A percentile compares a stretch with the other conserved stretches of the same genome.
Conservation (phyloP, 1,139 yeast genomes). For the Debaryomyces coudertii region DNA sequence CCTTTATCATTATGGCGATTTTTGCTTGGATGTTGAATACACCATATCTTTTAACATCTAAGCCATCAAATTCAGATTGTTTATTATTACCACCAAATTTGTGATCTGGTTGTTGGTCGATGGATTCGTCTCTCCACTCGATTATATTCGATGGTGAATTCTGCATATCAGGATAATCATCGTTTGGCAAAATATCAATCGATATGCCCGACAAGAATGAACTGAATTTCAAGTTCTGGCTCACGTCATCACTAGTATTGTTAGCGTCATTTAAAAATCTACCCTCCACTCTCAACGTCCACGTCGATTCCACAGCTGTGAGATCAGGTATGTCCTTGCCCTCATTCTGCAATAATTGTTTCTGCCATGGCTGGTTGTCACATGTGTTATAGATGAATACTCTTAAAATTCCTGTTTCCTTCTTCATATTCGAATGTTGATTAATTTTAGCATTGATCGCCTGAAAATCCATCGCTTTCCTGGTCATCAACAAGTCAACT, state of each 20-base stretch:
- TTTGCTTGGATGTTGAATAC: slow-evolving; percentile 64
- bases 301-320: slow-evolving; percentile 51
- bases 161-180: slow-evolving; percentile 41
- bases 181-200: slow-evolving; percentile 64
- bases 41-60: slow-evolving; percentile 85
- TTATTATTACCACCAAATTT: slow-evolving; percentile 27
- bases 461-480: slow-evolving; percentile 84
- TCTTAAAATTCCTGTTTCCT: slow-evolving; percentile 63
- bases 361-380: slow-evolving; percentile 93
- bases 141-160: slow-evolving; percentile 38
- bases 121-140: slow-evolving; percentile 45
- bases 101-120: slow-evolving; percentile 13
- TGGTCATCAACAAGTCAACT: slow-evolving; percentile 77
- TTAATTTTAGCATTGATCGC: slow-evolving; percentile 60
- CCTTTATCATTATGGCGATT: slow-evolving; percentile 80
- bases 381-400: slow-evolving; percentile 81
- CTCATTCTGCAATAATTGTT: slow-evolving; percentile 36
- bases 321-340: slow-evolving; percentile 26
- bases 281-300: slow-evolving; percentile 93
- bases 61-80: slow-evolving; percentile 71
- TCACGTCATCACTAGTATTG: slow-evolving; percentile 39
- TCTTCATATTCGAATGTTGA: slow-evolving; percentile 46
- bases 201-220: slow-evolving; percentile 82
- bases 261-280: slow-evolving; percentile 51
- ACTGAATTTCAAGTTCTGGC: slow-evolving; percentile 54